Conservation (phyloP, 225 moss, liverwort and hornwort genomes). For the Marchantia paleacea region DNA sequence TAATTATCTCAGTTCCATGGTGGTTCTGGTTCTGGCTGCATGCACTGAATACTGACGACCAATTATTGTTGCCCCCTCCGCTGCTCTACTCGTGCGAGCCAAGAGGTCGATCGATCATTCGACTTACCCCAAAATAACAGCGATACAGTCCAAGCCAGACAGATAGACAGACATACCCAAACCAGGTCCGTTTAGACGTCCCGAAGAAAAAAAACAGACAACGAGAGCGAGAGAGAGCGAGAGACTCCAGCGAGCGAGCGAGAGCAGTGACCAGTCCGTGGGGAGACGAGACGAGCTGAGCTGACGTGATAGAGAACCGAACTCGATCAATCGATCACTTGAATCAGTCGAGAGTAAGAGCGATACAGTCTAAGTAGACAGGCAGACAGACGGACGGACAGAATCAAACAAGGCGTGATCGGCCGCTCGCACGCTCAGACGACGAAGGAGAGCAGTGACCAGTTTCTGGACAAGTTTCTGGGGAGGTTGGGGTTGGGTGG, state of each 20-base stretch:
- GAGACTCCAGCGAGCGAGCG: neutral
- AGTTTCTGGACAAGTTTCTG: neutral
- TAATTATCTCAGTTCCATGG: neutral
- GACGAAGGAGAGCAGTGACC: neutral
- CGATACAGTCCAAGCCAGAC: too few relatives aligned
- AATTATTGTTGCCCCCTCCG: neutral
- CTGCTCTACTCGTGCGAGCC: neutral
- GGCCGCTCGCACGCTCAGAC: neutral
- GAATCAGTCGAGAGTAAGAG: neutral
- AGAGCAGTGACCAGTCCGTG: neutral
- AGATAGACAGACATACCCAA: too few relatives aligned
- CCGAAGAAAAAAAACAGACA: too few relatives aligned
- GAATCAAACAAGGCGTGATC: neutral
- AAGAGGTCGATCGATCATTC: too few relatives aligned
- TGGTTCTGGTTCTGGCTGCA: neutral
- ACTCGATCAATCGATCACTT: too few relatives aligned
- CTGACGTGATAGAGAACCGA: too few relatives aligned
- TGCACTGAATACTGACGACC: conserved; percentile 1
- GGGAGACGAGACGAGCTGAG: neutral
- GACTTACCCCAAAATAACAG: too few relatives aligned
- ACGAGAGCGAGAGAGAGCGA: too few relatives aligned
- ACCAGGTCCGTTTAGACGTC: too few relatives aligned
- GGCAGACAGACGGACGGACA: neutral
- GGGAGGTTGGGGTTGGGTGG: too few relatives aligned
- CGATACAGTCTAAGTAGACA: neutral